A percentile compares a stretch with the other conserved stretches of the same genome.
Conservation (phyloP, 352 stramenopile species). For the Aphanomyces invadans region DNA sequence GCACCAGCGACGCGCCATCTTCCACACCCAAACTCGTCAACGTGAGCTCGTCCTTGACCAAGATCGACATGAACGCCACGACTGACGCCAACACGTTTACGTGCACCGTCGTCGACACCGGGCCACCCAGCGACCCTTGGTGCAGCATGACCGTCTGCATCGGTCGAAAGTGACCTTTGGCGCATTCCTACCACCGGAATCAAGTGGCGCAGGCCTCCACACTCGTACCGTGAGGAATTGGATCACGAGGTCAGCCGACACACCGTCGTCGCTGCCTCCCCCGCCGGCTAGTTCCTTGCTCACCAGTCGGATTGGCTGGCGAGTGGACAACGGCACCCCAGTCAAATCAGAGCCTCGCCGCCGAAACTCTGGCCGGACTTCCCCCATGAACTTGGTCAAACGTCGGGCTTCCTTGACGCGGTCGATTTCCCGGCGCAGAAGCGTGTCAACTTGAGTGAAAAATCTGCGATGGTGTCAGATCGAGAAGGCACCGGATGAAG, state of each 20-base stretch:
- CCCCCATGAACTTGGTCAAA: background rate
- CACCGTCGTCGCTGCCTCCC: background rate
- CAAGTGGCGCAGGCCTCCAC: background rate
- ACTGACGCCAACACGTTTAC: constrained; percentile 20
- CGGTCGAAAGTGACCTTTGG: constrained; percentile 22
- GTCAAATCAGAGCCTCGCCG: constrained; percentile 9
- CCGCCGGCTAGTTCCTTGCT: no score
- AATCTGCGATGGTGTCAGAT: background rate
- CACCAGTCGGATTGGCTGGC: no score
- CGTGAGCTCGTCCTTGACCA: constrained; percentile 25
- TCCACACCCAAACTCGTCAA: background rate
- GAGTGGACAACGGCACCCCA: no score
- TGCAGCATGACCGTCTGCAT: constrained; percentile 25
- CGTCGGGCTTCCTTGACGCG: constrained; percentile 17
- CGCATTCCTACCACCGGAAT: background rate
- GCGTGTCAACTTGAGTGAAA: constrained; percentile 17
- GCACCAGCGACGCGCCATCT: constrained; percentile 2
- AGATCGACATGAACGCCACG: constrained; percentile 11
- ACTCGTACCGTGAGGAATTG: constrained; percentile 10
- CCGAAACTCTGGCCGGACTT: constrained; percentile 8
- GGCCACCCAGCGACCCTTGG: background rate
- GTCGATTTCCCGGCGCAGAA: constrained; percentile 18
- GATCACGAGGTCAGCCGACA: background rate
- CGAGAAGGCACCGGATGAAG: background rate
- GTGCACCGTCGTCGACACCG: background rate